Percentiles rank a stretch among this genome's conserved stretches.
phyloP scores from a whole-genome alignment of 129 eudicot genomes.

The Helianthus annuus region DNA sequence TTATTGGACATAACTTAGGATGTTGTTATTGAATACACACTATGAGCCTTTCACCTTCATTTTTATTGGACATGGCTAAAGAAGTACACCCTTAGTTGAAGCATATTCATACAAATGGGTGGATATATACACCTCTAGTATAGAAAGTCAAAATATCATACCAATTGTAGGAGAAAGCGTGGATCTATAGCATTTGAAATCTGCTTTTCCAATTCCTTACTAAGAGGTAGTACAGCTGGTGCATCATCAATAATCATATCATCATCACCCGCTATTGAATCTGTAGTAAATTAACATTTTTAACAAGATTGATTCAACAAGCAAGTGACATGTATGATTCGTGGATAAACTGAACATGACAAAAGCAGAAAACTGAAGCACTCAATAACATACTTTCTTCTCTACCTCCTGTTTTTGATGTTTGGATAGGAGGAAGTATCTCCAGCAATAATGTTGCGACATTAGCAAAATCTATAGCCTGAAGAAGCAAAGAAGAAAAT shows the following conservation, averaged over 20 bases:
- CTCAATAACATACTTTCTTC: constrained; percentile 49
- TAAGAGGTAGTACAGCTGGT: constrained; percentile 37
- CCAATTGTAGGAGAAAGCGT: constrained; percentile 88
- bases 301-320: not conserved
- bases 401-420: constrained; percentile 51
- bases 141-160: constrained; percentile 30
- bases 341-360: not conserved
- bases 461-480: constrained; percentile 85
- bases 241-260: constrained; percentile 73
- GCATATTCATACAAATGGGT: no score
- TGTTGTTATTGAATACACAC: not conserved
- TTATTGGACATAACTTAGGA: not conserved
- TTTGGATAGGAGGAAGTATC: constrained; percentile 71
- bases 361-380: not conserved
- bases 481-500: constrained; percentile 26
- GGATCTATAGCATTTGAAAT: constrained; percentile 78
- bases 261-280: constrained; percentile 57
- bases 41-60: not conserved
- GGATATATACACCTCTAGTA: not conserved
- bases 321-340: not conserved
- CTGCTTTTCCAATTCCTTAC: constrained; percentile 68
- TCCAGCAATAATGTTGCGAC: constrained; percentile 84
- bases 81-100: not conserved
- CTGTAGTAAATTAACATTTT: constrained; percentile 31
- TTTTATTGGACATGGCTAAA: not conserved